Evolutionary conservation across 1,139 yeast genomes (phyloP).

Genomic region (Diutina rugosa): DNA sequence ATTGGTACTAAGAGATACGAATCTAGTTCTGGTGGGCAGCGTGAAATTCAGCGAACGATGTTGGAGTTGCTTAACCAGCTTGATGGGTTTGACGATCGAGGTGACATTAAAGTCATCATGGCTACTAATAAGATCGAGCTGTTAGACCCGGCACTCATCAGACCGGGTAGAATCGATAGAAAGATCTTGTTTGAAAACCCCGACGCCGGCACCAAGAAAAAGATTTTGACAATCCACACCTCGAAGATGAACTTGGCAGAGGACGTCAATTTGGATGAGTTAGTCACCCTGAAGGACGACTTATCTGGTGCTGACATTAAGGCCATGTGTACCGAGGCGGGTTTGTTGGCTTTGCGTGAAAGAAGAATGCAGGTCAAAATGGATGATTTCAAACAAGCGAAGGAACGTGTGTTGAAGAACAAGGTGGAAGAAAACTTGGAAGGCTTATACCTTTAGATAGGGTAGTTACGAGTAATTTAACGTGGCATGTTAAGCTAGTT

Average conservation of each 20-base stretch:
- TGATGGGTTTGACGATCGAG: conserved; percentile 97
- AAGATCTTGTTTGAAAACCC: conserved; percentile 95
- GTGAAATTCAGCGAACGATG: conserved; percentile 98
- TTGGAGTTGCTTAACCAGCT: conserved; percentile 90
- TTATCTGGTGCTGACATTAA: conserved; percentile 96
- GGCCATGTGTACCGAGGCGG: conserved; percentile 98
- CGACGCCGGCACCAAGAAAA: conserved; percentile 83
- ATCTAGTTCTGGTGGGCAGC: conserved; percentile 92
- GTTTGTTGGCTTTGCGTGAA: conserved; percentile 88
- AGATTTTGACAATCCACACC: conserved; percentile 87
- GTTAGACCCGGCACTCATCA: conserved; percentile 91
- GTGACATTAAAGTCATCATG: conserved; percentile 97
- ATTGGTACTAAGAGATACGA: conserved; percentile 97
- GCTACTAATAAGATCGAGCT: conserved; percentile 96
- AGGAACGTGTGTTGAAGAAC: conserved; percentile 94
- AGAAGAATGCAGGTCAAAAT: conserved; percentile 97
- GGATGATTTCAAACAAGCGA: conserved; percentile 87
- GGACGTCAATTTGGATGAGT: conserved; percentile 82
- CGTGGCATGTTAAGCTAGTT: not conserved
- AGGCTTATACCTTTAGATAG: conserved; percentile 69
- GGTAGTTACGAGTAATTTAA: not conserved
- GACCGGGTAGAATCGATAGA: conserved; percentile 98
- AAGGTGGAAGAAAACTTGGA: conserved; percentile 95
- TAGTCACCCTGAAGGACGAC: conserved; percentile 88
- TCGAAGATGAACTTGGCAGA: conserved; percentile 83